phyloP scores from a whole-genome alignment of 2,329 filamentous ascomycete genomes.

The Fusarium stilboides region DNA sequence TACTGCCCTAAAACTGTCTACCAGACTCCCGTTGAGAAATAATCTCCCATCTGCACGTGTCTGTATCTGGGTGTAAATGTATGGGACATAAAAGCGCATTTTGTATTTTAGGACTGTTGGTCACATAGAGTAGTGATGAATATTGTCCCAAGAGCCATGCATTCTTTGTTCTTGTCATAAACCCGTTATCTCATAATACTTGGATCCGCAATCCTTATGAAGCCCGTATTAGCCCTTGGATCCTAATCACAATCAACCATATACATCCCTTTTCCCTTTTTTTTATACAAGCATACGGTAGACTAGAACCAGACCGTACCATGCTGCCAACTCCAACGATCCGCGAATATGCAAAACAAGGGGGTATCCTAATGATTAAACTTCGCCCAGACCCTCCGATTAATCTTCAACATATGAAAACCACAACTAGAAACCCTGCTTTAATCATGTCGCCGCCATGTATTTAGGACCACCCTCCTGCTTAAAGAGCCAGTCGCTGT shows the following conservation, averaged over 20 bases:
- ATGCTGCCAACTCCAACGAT: constrained; percentile 5
- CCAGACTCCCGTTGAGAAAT: constrained; percentile 43
- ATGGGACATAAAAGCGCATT: not conserved
- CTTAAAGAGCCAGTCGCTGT: constrained; percentile 82
- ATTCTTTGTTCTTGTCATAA: constrained; percentile 23
- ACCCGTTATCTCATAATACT: constrained; percentile 10
- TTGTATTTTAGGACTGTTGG: not conserved
- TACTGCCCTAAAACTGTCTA: constrained; percentile 63
- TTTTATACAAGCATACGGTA: constrained; percentile 7
- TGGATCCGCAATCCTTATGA: not conserved
- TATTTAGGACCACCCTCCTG: constrained; percentile 56
- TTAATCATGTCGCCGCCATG: constrained; percentile 42
- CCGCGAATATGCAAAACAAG: constrained; percentile 25
- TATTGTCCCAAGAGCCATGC: not conserved
- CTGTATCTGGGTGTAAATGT: not conserved
- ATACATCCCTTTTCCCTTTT: not conserved
- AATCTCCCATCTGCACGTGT: not conserved
- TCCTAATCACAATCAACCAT: not conserved
- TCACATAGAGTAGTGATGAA: not conserved
- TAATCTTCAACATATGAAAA: constrained; percentile 7
- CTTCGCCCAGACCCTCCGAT: constrained; percentile 13
- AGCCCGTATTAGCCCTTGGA: constrained; percentile 1
- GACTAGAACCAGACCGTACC: not conserved
- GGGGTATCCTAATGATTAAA: constrained; percentile 38
- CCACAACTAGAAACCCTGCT: not conserved